Conservation (phyloP, 2,329 filamentous ascomycete genomes). For the Microcera coccophila region DNA sequence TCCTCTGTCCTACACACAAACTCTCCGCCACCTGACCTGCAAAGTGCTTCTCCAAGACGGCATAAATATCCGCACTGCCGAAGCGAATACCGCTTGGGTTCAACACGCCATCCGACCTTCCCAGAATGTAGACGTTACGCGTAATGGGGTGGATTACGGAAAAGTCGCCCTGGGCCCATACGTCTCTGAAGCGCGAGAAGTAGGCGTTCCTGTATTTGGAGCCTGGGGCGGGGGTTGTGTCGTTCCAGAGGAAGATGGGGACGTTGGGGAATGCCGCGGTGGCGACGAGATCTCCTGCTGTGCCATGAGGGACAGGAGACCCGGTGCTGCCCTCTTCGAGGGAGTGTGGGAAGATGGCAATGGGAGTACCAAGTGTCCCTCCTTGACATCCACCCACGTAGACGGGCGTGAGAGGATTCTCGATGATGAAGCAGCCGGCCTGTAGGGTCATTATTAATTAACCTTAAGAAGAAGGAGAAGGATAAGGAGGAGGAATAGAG, state of each 20-base stretch:
- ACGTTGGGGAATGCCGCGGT: constrained; percentile 70
- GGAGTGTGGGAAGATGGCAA: constrained; percentile 61
- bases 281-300: constrained; percentile 71
- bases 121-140: constrained; percentile 61
- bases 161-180: constrained; percentile 84
- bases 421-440: constrained; percentile 58
- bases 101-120: constrained; percentile 72
- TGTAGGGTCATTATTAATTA: constrained; percentile 16
- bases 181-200: constrained; percentile 60
- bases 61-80: constrained; percentile 76
- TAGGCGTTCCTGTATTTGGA: constrained; percentile 58
- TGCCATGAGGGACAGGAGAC: constrained; percentile 50
- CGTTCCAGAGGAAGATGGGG: constrained; percentile 63
- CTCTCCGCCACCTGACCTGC: constrained; percentile 61
- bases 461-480: neutral
- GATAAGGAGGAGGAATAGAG: neutral
- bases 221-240: constrained; percentile 44
- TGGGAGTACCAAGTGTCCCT: constrained; percentile 45
- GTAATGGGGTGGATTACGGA: constrained; percentile 66
- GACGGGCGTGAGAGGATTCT: constrained; percentile 67
- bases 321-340: constrained; percentile 44
- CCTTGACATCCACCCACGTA: constrained; percentile 54
- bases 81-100: constrained; percentile 78
- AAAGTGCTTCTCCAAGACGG: constrained; percentile 65
- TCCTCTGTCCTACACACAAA: constrained; percentile 74